Conservation (phyloP, 768 basidiomycete genomes). For the Termitomyces sp. region DNA sequence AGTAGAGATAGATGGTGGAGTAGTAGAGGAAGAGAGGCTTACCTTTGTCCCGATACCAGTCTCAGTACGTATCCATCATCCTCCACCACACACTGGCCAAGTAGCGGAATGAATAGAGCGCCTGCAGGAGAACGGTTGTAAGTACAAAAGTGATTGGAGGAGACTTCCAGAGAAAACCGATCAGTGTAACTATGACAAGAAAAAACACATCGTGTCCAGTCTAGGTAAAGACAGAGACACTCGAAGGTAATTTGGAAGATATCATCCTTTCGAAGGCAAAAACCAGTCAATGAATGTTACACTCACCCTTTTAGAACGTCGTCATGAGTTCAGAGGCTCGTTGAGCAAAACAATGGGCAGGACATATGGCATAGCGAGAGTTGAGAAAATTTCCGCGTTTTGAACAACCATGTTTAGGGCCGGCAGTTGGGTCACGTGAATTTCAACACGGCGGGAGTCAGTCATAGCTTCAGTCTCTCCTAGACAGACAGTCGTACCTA, state of each 20-base stretch:
- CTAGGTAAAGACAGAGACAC: slow-evolving; percentile 52
- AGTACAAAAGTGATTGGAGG: slow-evolving; percentile 11
- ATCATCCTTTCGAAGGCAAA: slow-evolving; percentile 56
- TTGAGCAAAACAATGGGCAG: neutral
- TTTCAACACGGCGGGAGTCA: no score
- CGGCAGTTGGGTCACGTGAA: slow-evolving; percentile 6
- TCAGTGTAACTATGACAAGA: slow-evolving; percentile 96
- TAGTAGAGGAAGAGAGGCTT: neutral
- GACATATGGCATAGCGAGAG: neutral
- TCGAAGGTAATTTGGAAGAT: slow-evolving; percentile 40
- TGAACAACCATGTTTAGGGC: slow-evolving; percentile 19
- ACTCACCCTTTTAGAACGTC: neutral
- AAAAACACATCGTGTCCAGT: slow-evolving; percentile 52
- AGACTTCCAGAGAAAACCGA: slow-evolving; percentile 36
- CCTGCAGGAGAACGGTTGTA: neutral
- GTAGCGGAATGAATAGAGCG: neutral
- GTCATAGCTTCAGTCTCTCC: no score
- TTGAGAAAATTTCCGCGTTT: slow-evolving; percentile 15
- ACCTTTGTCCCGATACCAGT: neutral
- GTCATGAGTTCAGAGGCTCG: neutral
- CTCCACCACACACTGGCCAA: neutral
- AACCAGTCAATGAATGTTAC: neutral
- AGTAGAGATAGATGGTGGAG: neutral
- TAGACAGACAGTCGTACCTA: no score
- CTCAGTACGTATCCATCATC: neutral